Evolutionary conservation across 257 asterid species (phyloP).

Genomic region (Nicotiana noctiflora): DNA sequence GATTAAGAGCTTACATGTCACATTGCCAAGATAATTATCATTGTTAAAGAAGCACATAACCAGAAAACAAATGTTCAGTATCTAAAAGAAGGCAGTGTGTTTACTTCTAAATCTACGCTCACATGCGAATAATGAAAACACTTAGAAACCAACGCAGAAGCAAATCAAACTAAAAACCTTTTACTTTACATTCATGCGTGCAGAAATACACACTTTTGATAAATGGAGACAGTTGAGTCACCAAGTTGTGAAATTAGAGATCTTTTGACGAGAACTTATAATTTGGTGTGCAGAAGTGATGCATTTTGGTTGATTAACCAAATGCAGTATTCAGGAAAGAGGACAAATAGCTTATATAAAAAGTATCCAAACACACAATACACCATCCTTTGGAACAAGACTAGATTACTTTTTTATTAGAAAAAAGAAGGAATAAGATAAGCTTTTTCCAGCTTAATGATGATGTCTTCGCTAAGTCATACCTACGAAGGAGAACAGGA

Average conservation of each 20-base stretch:
- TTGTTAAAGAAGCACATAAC: not conserved
- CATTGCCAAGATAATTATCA: not conserved
- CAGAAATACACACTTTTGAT: not conserved
- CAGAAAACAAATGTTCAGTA: not conserved
- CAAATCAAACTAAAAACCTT: not conserved
- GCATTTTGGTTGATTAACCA: not conserved
- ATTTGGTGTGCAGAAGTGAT: not conserved
- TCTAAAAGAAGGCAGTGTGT: not conserved
- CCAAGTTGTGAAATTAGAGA: not conserved
- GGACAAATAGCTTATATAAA: no score
- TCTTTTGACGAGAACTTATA: not conserved
- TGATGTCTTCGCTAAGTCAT: not conserved
- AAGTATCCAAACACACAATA: no score
- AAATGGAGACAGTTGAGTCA: not conserved
- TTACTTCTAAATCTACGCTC: not conserved
- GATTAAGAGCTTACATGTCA: not conserved
- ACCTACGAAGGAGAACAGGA: slow-evolving; percentile 84
- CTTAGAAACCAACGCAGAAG: not conserved
- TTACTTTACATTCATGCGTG: not conserved
- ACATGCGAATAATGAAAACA: not conserved
- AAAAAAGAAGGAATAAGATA: not conserved
- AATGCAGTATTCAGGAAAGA: not conserved
- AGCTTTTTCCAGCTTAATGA: not conserved
- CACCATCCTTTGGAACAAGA: not conserved
- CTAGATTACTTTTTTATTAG: not conserved